A percentile compares a stretch with the other conserved stretches of the same genome.
Conservation (phyloP, 148 eudicot species). For the Salicornia ramosissima region DNA sequence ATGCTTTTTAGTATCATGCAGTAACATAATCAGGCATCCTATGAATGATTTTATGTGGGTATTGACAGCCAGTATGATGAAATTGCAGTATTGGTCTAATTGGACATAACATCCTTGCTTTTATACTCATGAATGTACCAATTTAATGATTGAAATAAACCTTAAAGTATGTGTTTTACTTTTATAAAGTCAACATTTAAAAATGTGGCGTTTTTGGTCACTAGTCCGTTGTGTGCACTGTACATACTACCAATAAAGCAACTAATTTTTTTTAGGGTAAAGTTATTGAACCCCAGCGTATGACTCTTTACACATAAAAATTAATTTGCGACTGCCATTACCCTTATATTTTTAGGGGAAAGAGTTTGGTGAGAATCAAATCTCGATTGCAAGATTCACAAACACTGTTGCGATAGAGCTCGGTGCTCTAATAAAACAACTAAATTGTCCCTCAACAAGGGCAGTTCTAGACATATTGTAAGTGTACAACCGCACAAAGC, state of each 20-base stretch:
- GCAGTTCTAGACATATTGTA: no score
- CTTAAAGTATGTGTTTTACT: slow-evolving; percentile 11
- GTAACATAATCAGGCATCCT: not conserved
- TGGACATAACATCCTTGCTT: slow-evolving; percentile 1
- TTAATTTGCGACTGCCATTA: no score
- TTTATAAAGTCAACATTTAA: slow-evolving; percentile 30
- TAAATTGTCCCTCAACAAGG: not conserved
- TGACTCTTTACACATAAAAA: no score
- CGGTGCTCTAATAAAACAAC: not conserved
- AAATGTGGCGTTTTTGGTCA: slow-evolving; percentile 14
- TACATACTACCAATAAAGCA: no score
- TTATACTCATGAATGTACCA: slow-evolving; percentile 13
- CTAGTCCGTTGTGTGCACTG: not conserved
- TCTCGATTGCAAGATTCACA: no score
- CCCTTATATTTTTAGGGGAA: no score
- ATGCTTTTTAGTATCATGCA: not conserved
- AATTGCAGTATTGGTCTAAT: not conserved
- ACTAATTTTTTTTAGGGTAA: no score
- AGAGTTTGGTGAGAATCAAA: no score
- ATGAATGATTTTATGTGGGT: not conserved
- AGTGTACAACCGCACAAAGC: no score
- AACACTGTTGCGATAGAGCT: not conserved
- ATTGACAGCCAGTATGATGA: slow-evolving; percentile 8
- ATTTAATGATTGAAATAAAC: slow-evolving; percentile 23
- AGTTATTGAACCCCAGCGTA: no score